phyloP scores from a whole-genome alignment of 108 stramenopile genomes.

The Nannochloropsis salina region DNA sequence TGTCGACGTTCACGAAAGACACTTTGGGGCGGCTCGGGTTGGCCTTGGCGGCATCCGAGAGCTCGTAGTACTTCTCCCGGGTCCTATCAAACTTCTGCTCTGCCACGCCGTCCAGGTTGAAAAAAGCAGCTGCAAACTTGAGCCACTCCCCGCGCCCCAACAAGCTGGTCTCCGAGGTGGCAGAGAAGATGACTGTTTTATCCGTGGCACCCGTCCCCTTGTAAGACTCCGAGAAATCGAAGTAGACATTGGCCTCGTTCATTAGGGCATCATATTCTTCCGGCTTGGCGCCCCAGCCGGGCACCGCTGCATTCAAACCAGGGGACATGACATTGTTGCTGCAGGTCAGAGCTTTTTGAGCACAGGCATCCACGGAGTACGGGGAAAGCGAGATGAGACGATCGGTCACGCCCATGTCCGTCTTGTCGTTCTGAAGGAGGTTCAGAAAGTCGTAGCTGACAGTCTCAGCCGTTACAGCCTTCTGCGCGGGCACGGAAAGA shows the following conservation, averaged over 20 bases:
- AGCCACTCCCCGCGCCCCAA: background rate
- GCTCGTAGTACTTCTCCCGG: background rate
- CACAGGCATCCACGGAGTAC: background rate
- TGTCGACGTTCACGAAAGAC: background rate
- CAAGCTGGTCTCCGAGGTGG: background rate
- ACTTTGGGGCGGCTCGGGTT: background rate
- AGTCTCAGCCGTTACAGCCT: background rate
- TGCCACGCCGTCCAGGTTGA: background rate
- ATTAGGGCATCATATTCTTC: background rate
- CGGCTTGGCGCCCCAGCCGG: background rate
- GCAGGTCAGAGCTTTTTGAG: background rate
- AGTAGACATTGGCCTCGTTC: background rate
- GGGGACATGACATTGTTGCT: background rate
- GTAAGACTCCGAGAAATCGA: background rate
- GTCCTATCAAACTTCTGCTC: background rate
- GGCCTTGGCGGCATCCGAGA: background rate
- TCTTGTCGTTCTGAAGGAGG: conserved; percentile 12
- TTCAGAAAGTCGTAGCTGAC: background rate
- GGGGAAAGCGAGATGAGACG: background rate
- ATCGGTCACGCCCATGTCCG: background rate
- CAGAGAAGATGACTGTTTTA: background rate
- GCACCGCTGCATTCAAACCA: background rate
- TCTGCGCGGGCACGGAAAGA: background rate
- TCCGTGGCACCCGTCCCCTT: background rate
- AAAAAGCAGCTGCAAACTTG: background rate